Percentiles rank a stretch among this genome's conserved stretches.
These are phyloP conservation scores for Leersia perrieri DNA, from an alignment of 176 grass and related monocot species.

Conservation along the genomic window DNA sequence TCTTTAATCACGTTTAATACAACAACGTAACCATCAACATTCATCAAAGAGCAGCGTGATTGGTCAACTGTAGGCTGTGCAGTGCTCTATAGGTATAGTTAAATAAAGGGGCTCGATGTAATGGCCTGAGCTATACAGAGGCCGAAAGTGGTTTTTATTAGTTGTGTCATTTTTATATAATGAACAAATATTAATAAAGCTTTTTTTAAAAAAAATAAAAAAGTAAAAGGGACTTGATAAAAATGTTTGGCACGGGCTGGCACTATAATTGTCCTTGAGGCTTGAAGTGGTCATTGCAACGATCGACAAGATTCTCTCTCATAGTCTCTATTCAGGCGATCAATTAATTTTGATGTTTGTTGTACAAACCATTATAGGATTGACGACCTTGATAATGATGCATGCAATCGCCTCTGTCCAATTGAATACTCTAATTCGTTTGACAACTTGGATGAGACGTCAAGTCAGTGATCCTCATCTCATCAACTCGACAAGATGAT, in stretches of 20 bases:
- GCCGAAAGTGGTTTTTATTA: too few relatives aligned
- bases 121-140: too few relatives aligned
- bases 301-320: neutral
- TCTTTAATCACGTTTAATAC: too few relatives aligned
- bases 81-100: neutral
- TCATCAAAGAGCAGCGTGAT: neutral
- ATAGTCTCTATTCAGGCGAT: neutral
- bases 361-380: neutral
- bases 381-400: neutral
- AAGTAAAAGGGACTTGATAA: neutral
- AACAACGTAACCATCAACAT: too few relatives aligned
- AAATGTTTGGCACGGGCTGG: neutral
- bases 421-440: neutral
- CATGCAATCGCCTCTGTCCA: neutral
- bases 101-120: neutral
- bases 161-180: too few relatives aligned
- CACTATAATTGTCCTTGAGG: neutral
- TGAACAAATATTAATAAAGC: too few relatives aligned
- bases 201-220: too few relatives aligned
- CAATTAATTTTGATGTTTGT: neutral
- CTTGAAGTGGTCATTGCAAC: neutral
- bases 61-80: neutral
- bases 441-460: conserved; percentile 6
- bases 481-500: neutral
- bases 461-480: neutral